These are phyloP conservation scores for Candida berthetii DNA, from an alignment of 805 yeast species.

Conservation along the genomic window DNA sequence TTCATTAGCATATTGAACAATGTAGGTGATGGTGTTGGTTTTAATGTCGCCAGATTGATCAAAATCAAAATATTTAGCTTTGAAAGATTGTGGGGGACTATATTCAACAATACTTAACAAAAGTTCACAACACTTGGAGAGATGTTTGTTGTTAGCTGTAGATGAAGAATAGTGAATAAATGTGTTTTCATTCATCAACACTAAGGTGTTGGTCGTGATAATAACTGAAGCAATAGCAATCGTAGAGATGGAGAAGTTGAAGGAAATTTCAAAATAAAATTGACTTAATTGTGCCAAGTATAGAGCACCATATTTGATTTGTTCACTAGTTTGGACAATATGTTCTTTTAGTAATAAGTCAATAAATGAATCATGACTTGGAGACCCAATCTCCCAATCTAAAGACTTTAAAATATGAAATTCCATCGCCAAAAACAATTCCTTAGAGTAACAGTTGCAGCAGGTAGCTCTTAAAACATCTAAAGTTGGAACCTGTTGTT, in stretches of 20 bases:
- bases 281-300: constrained; percentile 63
- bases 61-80: constrained; percentile 37
- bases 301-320: constrained; percentile 49
- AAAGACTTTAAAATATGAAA: constrained; percentile 56
- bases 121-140: constrained; percentile 15
- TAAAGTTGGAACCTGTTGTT: constrained; percentile 54
- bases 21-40: constrained; percentile 6
- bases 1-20: constrained; percentile 20
- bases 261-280: constrained; percentile 53
- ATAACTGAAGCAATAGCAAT: constrained; percentile 47
- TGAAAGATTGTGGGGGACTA: constrained; percentile 34
- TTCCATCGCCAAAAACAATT: constrained; percentile 62
- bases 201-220: constrained; percentile 37
- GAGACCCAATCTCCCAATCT: constrained; percentile 56
- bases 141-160: constrained; percentile 15
- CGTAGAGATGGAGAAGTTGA: constrained; percentile 37
- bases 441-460: constrained; percentile 49
- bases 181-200: constrained; percentile 18
- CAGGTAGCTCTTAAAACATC: constrained; percentile 48
- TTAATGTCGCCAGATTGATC: constrained; percentile 15
- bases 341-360: constrained; percentile 44
- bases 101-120: constrained; percentile 12
- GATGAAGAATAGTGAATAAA: constrained; percentile 18
- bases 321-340: constrained; percentile 30
- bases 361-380: constrained; percentile 59